These are phyloP conservation scores for Daphne laureola DNA, from an alignment of 441 rosid genomes.

Conservation along the genomic window DNA sequence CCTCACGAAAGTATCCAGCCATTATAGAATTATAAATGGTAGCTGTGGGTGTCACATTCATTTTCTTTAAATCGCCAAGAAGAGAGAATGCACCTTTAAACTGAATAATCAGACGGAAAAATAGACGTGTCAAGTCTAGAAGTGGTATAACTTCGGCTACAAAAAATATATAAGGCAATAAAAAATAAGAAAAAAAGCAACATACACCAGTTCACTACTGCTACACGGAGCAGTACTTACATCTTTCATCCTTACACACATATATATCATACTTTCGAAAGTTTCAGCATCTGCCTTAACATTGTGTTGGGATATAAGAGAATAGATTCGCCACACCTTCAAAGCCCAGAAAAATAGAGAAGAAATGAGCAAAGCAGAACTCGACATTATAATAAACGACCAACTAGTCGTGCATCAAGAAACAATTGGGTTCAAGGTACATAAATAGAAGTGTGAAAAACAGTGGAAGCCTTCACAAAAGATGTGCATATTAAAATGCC, in stretches of 20 bases:
- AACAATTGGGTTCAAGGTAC: no score
- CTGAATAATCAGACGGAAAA: constrained; percentile 31
- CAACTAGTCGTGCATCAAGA: no score
- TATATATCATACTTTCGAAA: constrained; percentile 57
- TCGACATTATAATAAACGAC: no score
- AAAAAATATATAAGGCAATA: not conserved
- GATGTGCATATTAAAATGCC: no score
- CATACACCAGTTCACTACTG: constrained; percentile 7
- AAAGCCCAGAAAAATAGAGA: not conserved
- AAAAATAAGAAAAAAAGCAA: constrained; percentile 11
- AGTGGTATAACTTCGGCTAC: constrained; percentile 1
- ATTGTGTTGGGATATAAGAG: constrained; percentile 38
- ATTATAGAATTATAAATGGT: constrained; percentile 72
- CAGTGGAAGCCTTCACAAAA: no score
- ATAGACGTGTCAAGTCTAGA: no score
- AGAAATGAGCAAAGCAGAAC: no score
- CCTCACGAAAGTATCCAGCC: constrained; percentile 79
- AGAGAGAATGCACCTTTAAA: constrained; percentile 64
- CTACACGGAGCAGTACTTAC: constrained; percentile 35
- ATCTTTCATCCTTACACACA: constrained; percentile 68
- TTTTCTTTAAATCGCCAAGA: constrained; percentile 58
- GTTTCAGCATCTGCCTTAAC: constrained; percentile 60
- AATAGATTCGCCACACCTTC: constrained; percentile 63
- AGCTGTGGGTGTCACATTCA: constrained; percentile 44
- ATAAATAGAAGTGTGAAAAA: no score